Evolutionary conservation across 148 eudicot genomes (phyloP).

Genomic region (Bassia scoparia): DNA sequence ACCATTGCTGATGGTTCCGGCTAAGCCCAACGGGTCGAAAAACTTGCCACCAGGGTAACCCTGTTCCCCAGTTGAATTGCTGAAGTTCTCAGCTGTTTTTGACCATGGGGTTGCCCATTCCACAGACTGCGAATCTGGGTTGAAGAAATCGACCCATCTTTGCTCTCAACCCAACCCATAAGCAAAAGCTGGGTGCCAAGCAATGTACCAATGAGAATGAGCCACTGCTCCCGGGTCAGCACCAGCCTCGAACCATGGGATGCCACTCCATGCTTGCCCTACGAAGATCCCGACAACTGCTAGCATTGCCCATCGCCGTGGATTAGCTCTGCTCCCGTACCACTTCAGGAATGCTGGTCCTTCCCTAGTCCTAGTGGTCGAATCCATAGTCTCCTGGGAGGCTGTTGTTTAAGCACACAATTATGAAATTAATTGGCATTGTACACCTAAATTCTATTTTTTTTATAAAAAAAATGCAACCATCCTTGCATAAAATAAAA

Average conservation of each 20-base stretch:
- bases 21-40: conserved; percentile 77
- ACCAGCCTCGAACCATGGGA: conserved; percentile 97
- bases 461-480: no score
- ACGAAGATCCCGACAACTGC: conserved; percentile 94
- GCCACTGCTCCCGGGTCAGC: conserved; percentile 91
- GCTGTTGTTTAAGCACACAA: conserved; percentile 32
- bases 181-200: conserved; percentile 90
- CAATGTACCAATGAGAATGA: conserved; percentile 73
- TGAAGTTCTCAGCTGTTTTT: conserved; percentile 73
- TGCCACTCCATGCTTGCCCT: conserved; percentile 90
- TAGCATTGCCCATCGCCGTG: conserved; percentile 96
- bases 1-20: conserved; percentile 56
- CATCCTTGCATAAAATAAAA: no score
- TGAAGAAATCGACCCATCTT: conserved; percentile 96
- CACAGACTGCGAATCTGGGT: conserved; percentile 89
- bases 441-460: no score
- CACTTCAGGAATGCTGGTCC: conserved; percentile 94
- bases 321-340: conserved; percentile 96
- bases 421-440: not conserved
- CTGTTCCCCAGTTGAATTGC: conserved; percentile 78
- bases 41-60: conserved; percentile 98
- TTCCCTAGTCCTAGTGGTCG: conserved; percentile 93
- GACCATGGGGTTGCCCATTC: conserved; percentile 99
- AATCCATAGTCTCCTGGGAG: conserved; percentile 95
- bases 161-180: conserved; percentile 99